Conservation (phyloP, 768 basidiomycete genomes). For the Galerina marginata region DNA sequence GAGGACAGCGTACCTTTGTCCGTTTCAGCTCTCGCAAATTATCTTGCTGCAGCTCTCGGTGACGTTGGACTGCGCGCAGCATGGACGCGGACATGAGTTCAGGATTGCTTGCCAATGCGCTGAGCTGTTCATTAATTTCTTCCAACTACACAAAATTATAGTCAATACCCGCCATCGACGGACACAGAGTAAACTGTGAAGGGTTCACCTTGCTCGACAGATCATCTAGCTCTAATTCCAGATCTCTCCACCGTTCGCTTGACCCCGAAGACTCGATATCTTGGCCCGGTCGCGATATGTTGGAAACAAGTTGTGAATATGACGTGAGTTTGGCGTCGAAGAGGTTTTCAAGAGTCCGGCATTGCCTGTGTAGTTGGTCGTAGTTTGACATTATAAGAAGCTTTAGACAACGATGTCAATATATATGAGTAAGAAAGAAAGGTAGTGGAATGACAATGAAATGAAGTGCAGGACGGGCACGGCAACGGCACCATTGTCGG, state of each 20-base stretch:
- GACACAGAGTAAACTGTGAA: neutral
- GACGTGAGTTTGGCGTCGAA: slow-evolving; percentile 91
- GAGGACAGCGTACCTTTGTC: slow-evolving; percentile 66
- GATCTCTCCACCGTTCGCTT: slow-evolving; percentile 74
- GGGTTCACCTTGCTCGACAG: slow-evolving; percentile 76
- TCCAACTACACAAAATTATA: slow-evolving; percentile 58
- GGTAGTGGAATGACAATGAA: neutral
- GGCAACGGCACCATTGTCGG: slow-evolving; percentile 14
- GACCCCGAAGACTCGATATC: slow-evolving; percentile 78
- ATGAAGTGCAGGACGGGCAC: neutral
- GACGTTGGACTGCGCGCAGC: slow-evolving; percentile 88
- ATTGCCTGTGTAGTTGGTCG: slow-evolving; percentile 90
- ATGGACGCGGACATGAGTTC: slow-evolving; percentile 82
- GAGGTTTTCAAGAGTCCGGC: slow-evolving; percentile 90
- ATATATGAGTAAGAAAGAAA: neutral
- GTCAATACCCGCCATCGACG: slow-evolving; percentile 9
- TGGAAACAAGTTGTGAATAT: slow-evolving; percentile 85
- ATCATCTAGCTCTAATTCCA: slow-evolving; percentile 88
- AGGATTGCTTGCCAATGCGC: slow-evolving; percentile 66
- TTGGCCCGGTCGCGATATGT: slow-evolving; percentile 55
- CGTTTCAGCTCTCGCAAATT: slow-evolving; percentile 83
- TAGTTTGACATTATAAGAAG: slow-evolving; percentile 68
- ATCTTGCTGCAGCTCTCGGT: slow-evolving; percentile 89
- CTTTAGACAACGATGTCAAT: neutral
- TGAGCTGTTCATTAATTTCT: slow-evolving; percentile 85